These are phyloP conservation scores for Metarhizium brunneum DNA, from an alignment of 2,329 filamentous ascomycete genomes.

Conservation along the genomic window DNA sequence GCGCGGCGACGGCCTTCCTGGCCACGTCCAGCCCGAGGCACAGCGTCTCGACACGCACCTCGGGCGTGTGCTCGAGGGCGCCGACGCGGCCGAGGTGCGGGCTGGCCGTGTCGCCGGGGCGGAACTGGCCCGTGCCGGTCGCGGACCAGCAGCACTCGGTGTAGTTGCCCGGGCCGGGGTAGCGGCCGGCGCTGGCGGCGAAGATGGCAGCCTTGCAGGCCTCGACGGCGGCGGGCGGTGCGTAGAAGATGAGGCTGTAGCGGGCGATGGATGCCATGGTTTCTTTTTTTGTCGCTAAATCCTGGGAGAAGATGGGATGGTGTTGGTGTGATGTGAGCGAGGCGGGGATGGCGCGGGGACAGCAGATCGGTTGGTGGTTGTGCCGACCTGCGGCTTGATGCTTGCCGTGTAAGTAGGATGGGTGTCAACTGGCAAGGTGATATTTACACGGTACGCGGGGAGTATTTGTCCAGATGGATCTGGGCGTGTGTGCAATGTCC, in stretches of 20 bases:
- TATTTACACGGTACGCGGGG: too few relatives aligned
- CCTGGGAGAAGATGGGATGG: too few relatives aligned
- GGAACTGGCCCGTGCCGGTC: slow-evolving; percentile 55
- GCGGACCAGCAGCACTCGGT: slow-evolving; percentile 44
- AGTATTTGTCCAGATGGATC: too few relatives aligned
- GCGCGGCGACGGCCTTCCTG: not conserved
- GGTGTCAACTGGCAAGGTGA: too few relatives aligned
- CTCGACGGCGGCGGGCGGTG: slow-evolving; percentile 32
- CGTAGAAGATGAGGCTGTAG: slow-evolving; percentile 40
- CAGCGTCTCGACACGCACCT: slow-evolving; percentile 54
- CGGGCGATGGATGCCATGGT: slow-evolving; percentile 1
- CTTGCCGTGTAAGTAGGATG: too few relatives aligned
- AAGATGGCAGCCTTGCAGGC: slow-evolving; percentile 47
- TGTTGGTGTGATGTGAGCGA: too few relatives aligned
- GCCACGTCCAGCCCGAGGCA: slow-evolving; percentile 48
- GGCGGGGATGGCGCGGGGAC: too few relatives aligned
- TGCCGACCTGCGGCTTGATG: too few relatives aligned
- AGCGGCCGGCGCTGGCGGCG: slow-evolving; percentile 46
- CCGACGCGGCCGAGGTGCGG: slow-evolving; percentile 53
- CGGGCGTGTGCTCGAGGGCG: slow-evolving; percentile 47
- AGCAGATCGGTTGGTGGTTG: too few relatives aligned
- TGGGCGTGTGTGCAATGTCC: too few relatives aligned
- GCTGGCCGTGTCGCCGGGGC: slow-evolving; percentile 50
- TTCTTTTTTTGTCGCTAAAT: too few relatives aligned
- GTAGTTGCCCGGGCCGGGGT: slow-evolving; percentile 41